Percentiles rank a stretch among this genome's conserved stretches.
These are phyloP conservation scores for Alternaria dauci DNA, from an alignment of 2,329 filamentous ascomycete genomes.

Conservation along the genomic window DNA sequence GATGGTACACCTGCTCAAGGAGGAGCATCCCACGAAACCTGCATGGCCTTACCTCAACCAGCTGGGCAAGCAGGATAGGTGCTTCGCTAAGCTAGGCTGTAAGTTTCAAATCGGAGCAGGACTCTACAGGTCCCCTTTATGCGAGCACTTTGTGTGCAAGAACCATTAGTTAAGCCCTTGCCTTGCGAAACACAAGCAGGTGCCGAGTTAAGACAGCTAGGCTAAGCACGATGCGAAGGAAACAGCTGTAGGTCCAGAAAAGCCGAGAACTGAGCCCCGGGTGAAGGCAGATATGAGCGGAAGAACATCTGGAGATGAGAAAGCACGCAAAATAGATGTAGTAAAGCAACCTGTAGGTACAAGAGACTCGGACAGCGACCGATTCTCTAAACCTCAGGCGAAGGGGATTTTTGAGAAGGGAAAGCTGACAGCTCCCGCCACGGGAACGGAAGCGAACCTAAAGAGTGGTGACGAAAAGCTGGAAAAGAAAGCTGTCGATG, in stretches of 20 bases:
- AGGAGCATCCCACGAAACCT: constrained; percentile 3
- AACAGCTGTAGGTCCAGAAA: not conserved
- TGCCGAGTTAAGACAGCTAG: not conserved
- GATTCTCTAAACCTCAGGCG: not conserved
- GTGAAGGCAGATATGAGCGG: not conserved
- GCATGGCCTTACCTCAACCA: constrained; percentile 6
- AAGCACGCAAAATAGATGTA: not conserved
- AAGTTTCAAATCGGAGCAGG: constrained; percentile 1
- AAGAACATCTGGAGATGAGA: not conserved
- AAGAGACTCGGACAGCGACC: not conserved
- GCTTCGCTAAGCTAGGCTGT: not conserved
- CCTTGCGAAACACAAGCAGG: not conserved
- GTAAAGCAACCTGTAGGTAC: not conserved
- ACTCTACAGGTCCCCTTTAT: constrained; percentile 8
- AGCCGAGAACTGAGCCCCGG: not conserved
- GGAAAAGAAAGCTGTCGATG: not conserved
- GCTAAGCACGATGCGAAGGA: not conserved
- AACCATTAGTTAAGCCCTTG: not conserved
- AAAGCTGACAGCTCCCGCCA: not conserved
- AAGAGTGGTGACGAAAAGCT: not conserved
- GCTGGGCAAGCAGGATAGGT: constrained; percentile 2
- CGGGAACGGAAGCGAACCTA: not conserved
- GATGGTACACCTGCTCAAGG: not conserved
- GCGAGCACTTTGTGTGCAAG: constrained; percentile 3
- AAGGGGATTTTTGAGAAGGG: not conserved